These are phyloP conservation scores for Calonectria multiphialidica DNA, from an alignment of 2,329 filamentous ascomycete genomes.

Conservation along the genomic window DNA sequence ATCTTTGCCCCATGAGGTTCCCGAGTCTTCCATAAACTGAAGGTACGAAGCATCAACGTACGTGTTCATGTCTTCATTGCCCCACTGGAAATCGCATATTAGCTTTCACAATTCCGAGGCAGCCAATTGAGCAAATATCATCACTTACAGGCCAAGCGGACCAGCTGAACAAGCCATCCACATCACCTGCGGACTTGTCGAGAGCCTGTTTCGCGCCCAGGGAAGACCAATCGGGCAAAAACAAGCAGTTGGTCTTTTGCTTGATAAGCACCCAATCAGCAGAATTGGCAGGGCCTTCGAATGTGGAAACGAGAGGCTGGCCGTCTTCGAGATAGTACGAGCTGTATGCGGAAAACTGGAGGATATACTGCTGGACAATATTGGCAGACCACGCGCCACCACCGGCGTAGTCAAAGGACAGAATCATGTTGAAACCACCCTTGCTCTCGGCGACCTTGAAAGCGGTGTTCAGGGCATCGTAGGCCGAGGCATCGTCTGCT, in stretches of 20 bases:
- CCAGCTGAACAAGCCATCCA: conserved; percentile 18
- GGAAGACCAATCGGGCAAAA: conserved; percentile 18
- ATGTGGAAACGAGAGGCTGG: conserved; percentile 17
- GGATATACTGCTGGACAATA: conserved; percentile 1
- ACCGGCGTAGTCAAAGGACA: not conserved
- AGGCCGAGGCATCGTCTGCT: not conserved
- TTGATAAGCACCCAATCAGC: conserved; percentile 11
- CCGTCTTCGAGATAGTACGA: conserved; percentile 7
- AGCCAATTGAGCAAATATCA: not conserved
- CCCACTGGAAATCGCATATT: not conserved
- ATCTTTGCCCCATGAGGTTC: not conserved
- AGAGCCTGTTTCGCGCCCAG: conserved; percentile 17
- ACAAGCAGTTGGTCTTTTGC: conserved; percentile 1
- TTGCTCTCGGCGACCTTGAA: not conserved
- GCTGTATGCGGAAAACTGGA: conserved; percentile 4
- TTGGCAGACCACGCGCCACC: not conserved
- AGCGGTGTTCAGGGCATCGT: not conserved
- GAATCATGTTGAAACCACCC: not conserved
- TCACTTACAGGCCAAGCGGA: conserved; percentile 11
- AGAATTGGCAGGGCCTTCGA: conserved; percentile 16
- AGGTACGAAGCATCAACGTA: conserved; percentile 18
- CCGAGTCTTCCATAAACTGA: not conserved
- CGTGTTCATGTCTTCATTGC: conserved; percentile 8
- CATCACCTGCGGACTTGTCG: not conserved
- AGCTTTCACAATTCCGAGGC: not conserved